phyloP scores from a whole-genome alignment of 495 filamentous ascomycete species.

The Pseudoneurospora amorphoporcata region DNA sequence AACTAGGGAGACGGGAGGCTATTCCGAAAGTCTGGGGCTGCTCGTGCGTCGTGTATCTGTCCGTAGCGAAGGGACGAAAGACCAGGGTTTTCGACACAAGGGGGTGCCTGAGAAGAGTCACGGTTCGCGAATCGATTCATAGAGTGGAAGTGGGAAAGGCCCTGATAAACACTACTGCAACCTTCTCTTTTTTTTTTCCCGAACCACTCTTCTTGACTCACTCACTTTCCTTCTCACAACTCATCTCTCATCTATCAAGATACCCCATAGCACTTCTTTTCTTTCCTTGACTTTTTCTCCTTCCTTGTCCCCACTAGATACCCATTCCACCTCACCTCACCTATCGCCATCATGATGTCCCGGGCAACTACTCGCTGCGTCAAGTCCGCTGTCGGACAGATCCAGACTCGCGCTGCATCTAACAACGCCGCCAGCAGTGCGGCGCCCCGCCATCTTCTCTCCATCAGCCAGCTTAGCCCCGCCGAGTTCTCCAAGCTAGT shows the following conservation, averaged over 20 bases:
- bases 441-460: conserved; percentile 73
- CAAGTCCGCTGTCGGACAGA: conserved; percentile 13
- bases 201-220: not conserved
- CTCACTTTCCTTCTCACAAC: not conserved
- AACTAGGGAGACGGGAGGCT: not conserved
- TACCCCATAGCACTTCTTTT: not conserved
- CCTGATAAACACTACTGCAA: not conserved
- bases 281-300: not conserved
- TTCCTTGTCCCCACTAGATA: not conserved
- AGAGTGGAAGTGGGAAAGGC: not conserved
- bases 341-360: conserved; percentile 14
- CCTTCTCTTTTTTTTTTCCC: not conserved
- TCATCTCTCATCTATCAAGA: not conserved
- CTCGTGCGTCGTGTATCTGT: not conserved
- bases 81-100: not conserved
- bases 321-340: not conserved
- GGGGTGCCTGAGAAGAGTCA: not conserved
- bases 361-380: conserved; percentile 14
- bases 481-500: conserved; percentile 73
- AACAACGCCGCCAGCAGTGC: conserved; percentile 8
- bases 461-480: conserved; percentile 74
- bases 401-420: conserved; percentile 20
- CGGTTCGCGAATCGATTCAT: not conserved
- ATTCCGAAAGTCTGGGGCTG: not conserved
- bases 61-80: not conserved